These are phyloP conservation scores for Pichia eremophila DNA, from an alignment of 805 yeast species.

Conservation along the genomic window DNA sequence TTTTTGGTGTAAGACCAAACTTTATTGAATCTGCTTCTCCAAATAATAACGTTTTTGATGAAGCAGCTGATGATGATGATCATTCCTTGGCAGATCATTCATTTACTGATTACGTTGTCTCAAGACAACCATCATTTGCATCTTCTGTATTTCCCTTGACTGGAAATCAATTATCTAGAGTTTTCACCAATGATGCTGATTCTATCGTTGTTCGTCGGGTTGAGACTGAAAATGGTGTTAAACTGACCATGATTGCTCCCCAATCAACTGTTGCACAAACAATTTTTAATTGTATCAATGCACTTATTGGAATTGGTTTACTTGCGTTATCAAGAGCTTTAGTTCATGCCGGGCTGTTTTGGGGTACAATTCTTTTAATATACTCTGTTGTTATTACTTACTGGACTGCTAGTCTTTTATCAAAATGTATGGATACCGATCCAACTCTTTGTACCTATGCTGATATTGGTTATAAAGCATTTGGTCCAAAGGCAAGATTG, in stretches of 20 bases:
- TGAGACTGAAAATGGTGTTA: slow-evolving; percentile 62
- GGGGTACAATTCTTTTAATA: slow-evolving; percentile 52
- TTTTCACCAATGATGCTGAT: slow-evolving; percentile 20
- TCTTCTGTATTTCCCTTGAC: slow-evolving; percentile 5
- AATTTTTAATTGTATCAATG: slow-evolving; percentile 55
- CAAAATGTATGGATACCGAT: slow-evolving; percentile 72
- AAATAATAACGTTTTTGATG: slow-evolving; percentile 19
- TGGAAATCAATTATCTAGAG: slow-evolving; percentile 13
- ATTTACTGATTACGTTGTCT: slow-evolving; percentile 19
- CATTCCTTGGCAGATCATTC: slow-evolving; percentile 29
- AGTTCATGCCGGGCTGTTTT: slow-evolving; percentile 53
- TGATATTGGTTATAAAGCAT: slow-evolving; percentile 79
- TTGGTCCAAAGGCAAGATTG: slow-evolving; percentile 67
- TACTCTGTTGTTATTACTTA: slow-evolving; percentile 60
- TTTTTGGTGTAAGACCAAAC: slow-evolving; percentile 23
- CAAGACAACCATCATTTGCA: slow-evolving; percentile 14
- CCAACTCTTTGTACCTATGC: slow-evolving; percentile 78
- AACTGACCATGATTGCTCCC: slow-evolving; percentile 66
- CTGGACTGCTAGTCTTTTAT: slow-evolving; percentile 67
- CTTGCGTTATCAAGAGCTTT: slow-evolving; percentile 60
- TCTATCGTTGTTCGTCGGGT: slow-evolving; percentile 35
- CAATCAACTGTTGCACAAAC: slow-evolving; percentile 74
- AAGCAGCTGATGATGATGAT: slow-evolving; percentile 29
- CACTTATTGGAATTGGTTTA: slow-evolving; percentile 59
- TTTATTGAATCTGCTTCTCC: not conserved